phyloP scores from a whole-genome alignment of 345 rosid genomes.

The Litchi chinensis region DNA sequence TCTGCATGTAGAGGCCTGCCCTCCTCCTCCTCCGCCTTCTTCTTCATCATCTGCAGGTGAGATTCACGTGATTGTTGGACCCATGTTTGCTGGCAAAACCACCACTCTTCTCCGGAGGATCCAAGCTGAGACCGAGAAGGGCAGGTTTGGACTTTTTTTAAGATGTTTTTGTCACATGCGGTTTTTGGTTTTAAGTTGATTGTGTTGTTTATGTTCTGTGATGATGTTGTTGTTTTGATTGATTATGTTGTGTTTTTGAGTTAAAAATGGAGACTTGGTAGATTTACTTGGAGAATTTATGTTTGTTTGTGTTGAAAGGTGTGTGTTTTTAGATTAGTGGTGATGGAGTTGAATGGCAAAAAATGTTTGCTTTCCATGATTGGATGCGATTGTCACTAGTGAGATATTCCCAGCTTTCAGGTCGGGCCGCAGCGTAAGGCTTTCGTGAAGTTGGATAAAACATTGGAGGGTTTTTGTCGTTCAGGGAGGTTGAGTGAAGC shows the following conservation, averaged over 20 bases:
- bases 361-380: constrained; percentile 5
- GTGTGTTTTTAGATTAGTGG: neutral
- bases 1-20: constrained; percentile 32
- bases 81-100: constrained; percentile 78
- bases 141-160: constrained; percentile 48
- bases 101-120: constrained; percentile 71
- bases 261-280: neutral
- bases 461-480: constrained; percentile 58
- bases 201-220: neutral
- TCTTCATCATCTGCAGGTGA: constrained; percentile 49
- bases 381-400: constrained; percentile 27
- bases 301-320: neutral
- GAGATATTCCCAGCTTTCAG: constrained; percentile 72
- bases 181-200: neutral
- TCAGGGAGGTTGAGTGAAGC: constrained; percentile 70
- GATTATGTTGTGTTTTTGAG: neutral
- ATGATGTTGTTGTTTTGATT: neutral
- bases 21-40: constrained; percentile 20
- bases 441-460: constrained; percentile 45
- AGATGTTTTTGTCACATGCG: neutral
- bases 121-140: constrained; percentile 48
- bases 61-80: constrained; percentile 78
- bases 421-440: constrained; percentile 40
- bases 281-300: neutral
- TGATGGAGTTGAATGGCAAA: neutral